A percentile compares a stretch with the other conserved stretches of the same genome.
Conservation (phyloP, 2,329 filamentous ascomycete genomes). For the Beauveria brongniartii region DNA sequence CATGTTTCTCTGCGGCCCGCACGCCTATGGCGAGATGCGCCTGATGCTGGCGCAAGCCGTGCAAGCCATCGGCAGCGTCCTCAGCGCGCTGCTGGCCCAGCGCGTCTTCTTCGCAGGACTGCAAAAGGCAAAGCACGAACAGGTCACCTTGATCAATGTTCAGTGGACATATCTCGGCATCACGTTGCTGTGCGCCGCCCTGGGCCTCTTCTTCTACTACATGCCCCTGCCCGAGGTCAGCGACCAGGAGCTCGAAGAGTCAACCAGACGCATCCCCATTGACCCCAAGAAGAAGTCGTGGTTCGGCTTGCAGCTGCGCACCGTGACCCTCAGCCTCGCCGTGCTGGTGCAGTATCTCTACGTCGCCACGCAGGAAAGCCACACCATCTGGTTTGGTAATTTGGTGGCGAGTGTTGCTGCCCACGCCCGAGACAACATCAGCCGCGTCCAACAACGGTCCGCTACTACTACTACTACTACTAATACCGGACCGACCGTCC, state of each 20-base stretch:
- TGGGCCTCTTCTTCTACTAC: constrained; percentile 63
- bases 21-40: constrained; percentile 64
- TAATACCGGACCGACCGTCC: constrained; percentile 1
- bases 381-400: constrained; percentile 52
- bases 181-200: constrained; percentile 61
- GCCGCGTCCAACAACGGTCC: constrained; percentile 21
- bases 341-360: constrained; percentile 73
- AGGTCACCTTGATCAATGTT: constrained; percentile 56
- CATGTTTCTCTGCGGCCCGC: constrained; percentile 61
- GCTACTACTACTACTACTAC: constrained; percentile 18
- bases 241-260: constrained; percentile 45
- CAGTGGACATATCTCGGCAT: constrained; percentile 85
- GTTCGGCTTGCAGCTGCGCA: constrained; percentile 43
- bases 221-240: constrained; percentile 56
- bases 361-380: constrained; percentile 62
- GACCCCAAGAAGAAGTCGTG: constrained; percentile 40
- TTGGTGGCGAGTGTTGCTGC: constrained; percentile 35
- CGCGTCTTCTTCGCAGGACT: constrained; percentile 64
- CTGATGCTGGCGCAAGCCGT: constrained; percentile 69
- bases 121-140: constrained; percentile 28
- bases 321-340: constrained; percentile 57
- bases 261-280: constrained; percentile 39
- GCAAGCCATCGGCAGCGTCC: constrained; percentile 65
- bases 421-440: constrained; percentile 1
- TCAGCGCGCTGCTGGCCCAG: constrained; percentile 65